Conservation (phyloP, 768 basidiomycete genomes). For the Amanita rubescens region DNA sequence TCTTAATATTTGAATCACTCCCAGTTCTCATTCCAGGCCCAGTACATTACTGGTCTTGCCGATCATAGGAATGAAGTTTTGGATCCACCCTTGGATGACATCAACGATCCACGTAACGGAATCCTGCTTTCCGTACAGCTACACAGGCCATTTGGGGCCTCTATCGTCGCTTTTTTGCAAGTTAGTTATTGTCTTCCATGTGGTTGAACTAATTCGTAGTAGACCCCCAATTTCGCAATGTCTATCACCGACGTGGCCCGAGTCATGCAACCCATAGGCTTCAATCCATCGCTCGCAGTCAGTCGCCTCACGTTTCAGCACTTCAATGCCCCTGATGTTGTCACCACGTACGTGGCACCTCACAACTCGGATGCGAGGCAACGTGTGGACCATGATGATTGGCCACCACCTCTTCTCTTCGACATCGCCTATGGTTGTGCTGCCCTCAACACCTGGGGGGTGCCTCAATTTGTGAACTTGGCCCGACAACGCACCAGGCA, state of each 20-base stretch:
- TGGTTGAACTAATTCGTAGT: constrained; percentile 9
- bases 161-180: constrained; percentile 16
- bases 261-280: constrained; percentile 10
- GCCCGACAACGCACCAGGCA: constrained; percentile 8
- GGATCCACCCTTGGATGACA: constrained; percentile 13
- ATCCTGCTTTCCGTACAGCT: constrained; percentile 7
- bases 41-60: constrained; percentile 13
- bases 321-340: constrained; percentile 8
- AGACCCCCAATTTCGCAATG: constrained; percentile 16
- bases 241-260: constrained; percentile 12
- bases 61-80: constrained; percentile 12
- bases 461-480: constrained; percentile 9
- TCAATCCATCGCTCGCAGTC: neutral
- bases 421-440: constrained; percentile 15
- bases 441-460: constrained; percentile 14
- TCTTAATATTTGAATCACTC: neutral
- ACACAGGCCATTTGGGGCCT: constrained; percentile 10
- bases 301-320: constrained; percentile 5
- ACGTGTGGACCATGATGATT: constrained; percentile 4
- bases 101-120: constrained; percentile 16
- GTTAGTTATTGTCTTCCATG: constrained; percentile 13
- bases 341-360: constrained; percentile 7
- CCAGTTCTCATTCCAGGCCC: neutral
- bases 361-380: constrained; percentile 14
- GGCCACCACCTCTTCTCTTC: constrained; percentile 14